Base-by-base conservation (phyloP, 139 green algal genomes). In the Chlamydomonas applanata region DNA sequence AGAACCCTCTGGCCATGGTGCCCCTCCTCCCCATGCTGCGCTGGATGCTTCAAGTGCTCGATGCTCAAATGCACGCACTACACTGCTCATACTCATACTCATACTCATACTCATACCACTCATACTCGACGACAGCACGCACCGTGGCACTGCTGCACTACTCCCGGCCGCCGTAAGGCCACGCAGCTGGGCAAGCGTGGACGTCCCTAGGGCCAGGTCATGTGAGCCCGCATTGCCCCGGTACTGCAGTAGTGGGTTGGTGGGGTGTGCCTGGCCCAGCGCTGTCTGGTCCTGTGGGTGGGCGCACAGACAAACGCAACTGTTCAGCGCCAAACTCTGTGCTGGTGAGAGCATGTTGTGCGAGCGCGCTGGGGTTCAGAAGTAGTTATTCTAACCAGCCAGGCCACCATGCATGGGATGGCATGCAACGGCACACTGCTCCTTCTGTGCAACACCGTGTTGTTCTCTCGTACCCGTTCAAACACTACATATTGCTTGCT, bases 181-280 rank as follows among this genome's bases (percentile, higher is more conserved):
- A 70, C 69, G 77, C 25, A 97, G 86, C 25, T 61, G 63, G 25
- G 69, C 19, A 16, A 97, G 77, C 3, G 91, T 98, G 5, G 78
- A 9, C 2, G 74, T 75, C 30, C 91, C 96, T 30, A 99, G 85
- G 44, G 61, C n/a, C 62, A 98, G 59, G 86, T 99, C 96, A 67
- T 99, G 96, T 0, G 86, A 92, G 30, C 93, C 93, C 0, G 96
- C 96, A 71, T 99, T 98, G 73, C 96, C 94, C 0, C 96, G 77
- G 76, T 93, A 74, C 81, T 97, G 78, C 69, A 99, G 85, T 49
- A 82, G 52, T 17, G 57, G 72, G 66, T 84, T 69, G 40, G 24
- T n/a, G 17, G 67, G 52, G 82, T 81, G 67, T 22, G 68, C 73
- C 70, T 67, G 68, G 5, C 72, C 73, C 25, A 84, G 65, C 17